These are phyloP conservation scores for Nakazawaea populi DNA, from an alignment of 805 yeast genomes.

Conservation along the genomic window DNA sequence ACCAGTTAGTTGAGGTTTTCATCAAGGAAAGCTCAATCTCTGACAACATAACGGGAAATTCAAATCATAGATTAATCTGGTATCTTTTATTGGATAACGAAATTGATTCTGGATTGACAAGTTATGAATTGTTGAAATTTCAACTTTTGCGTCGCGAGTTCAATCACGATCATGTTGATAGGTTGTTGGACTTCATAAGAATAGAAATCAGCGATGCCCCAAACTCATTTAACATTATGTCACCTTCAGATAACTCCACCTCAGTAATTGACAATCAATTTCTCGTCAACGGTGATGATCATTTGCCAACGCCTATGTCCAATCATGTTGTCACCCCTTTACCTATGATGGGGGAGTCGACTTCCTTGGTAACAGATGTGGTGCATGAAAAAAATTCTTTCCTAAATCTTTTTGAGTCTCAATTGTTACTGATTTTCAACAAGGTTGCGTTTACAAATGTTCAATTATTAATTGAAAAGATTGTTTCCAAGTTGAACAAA, in stretches of 20 bases:
- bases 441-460: slow-evolving; percentile 14
- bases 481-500: slow-evolving; percentile 13
- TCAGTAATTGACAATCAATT: slow-evolving; percentile 1
- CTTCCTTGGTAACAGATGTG: background rate
- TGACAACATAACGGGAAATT: slow-evolving; percentile 10
- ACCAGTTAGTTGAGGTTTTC: slow-evolving; percentile 27
- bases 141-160: background rate
- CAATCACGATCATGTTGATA: background rate
- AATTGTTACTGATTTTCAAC: slow-evolving; percentile 19
- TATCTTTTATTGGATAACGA: slow-evolving; percentile 7
- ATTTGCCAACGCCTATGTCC: slow-evolving; percentile 12
- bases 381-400: slow-evolving; percentile 9
- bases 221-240: background rate
- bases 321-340: slow-evolving; percentile 11
- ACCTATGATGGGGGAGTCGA: slow-evolving; percentile 1
- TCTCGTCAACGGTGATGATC: slow-evolving; percentile 2
- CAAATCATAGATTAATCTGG: slow-evolving; percentile 11
- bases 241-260: slow-evolving; percentile 5
- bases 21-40: slow-evolving; percentile 7
- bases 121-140: slow-evolving; percentile 4
- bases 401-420: slow-evolving; percentile 8
- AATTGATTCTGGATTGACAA: background rate
- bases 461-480: slow-evolving; percentile 16
- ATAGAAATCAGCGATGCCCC: slow-evolving; percentile 6
- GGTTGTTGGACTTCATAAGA: slow-evolving; percentile 1